Percentiles rank a stretch among this genome's conserved stretches.
Evolutionary conservation across 83 land plant genomes (phyloP).

Genomic region (Isoetes engelmannii): DNA sequence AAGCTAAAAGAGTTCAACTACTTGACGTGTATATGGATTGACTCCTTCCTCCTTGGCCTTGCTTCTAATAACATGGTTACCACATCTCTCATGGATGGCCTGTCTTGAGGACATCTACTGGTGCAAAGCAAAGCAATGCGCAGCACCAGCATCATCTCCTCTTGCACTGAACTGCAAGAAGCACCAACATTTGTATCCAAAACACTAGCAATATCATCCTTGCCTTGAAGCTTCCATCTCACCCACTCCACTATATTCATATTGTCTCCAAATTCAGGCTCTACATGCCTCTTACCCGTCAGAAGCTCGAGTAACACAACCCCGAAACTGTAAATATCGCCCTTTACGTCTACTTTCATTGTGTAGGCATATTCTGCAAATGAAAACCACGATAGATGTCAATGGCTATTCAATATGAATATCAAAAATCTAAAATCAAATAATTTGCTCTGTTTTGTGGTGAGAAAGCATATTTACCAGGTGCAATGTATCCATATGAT

Average conservation of each 20-base stretch:
- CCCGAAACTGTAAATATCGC: conserved; percentile 79
- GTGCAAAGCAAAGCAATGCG: conserved; percentile 15
- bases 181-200: conserved; percentile 12
- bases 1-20: no score
- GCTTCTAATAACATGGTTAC: conserved; percentile 19
- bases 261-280: conserved; percentile 60
- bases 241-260: conserved; percentile 73
- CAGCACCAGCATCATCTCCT: conserved; percentile 19
- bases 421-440: no score
- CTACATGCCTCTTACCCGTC: conserved; percentile 55
- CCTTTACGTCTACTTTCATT: conserved; percentile 59
- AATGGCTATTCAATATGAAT: no score
- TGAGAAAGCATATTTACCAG: not conserved
- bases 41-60: conserved; percentile 12
- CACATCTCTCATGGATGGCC: conserved; percentile 20
- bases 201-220: conserved; percentile 2
- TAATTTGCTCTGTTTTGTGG: not conserved
- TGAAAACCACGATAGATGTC: not conserved
- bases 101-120: conserved; percentile 9
- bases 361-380: conserved; percentile 66
- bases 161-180: conserved; percentile 8
- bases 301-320: conserved; percentile 65
- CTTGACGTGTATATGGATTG: no score
- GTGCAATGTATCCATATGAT: conserved; percentile 1
- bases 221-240: conserved; percentile 31